These are phyloP conservation scores for Phytophthora pistaciae DNA, from an alignment of 352 stramenopile genomes.

Conservation along the genomic window DNA sequence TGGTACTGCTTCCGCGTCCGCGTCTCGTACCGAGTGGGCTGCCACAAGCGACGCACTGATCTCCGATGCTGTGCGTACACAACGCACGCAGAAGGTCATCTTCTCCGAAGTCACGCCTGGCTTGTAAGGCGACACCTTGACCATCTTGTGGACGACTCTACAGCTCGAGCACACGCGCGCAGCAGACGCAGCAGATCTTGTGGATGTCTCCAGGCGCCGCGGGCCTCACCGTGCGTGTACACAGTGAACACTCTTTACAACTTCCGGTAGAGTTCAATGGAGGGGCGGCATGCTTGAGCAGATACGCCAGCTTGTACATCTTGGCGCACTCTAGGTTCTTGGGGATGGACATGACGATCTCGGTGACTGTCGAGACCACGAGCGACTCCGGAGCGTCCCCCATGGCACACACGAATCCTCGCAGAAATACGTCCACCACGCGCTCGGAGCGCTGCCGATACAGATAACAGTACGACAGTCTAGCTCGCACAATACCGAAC, in stretches of 20 bases:
- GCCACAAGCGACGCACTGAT: constrained; percentile 22
- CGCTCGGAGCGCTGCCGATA: constrained; percentile 56
- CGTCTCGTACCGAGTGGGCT: constrained; percentile 20
- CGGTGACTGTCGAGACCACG: constrained; percentile 56
- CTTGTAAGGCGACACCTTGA: constrained; percentile 26
- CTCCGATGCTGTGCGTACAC: constrained; percentile 13
- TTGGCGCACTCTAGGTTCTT: constrained; percentile 59
- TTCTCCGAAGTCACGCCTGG: constrained; percentile 25
- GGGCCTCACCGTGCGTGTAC: constrained; percentile 25
- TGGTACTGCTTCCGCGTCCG: constrained; percentile 12
- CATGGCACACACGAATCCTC: constrained; percentile 52
- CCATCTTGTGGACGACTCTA: constrained; percentile 26
- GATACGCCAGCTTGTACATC: constrained; percentile 54
- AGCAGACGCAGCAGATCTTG: constrained; percentile 41
- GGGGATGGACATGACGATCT: constrained; percentile 62
- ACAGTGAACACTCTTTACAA: constrained; percentile 11
- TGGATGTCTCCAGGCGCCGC: constrained; percentile 16
- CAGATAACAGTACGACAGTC: constrained; percentile 64
- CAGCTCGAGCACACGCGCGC: constrained; percentile 31
- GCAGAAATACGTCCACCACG: constrained; percentile 58
- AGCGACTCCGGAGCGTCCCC: constrained; percentile 54
- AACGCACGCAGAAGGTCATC: constrained; percentile 31
- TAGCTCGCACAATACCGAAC: constrained; percentile 48
- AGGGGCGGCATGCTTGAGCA: constrained; percentile 23
- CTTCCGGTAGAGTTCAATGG: constrained; percentile 4